Percentiles rank a stretch among this genome's conserved stretches.
phyloP scores from a whole-genome alignment of 106 monocot species.

The Posidonia australis region DNA sequence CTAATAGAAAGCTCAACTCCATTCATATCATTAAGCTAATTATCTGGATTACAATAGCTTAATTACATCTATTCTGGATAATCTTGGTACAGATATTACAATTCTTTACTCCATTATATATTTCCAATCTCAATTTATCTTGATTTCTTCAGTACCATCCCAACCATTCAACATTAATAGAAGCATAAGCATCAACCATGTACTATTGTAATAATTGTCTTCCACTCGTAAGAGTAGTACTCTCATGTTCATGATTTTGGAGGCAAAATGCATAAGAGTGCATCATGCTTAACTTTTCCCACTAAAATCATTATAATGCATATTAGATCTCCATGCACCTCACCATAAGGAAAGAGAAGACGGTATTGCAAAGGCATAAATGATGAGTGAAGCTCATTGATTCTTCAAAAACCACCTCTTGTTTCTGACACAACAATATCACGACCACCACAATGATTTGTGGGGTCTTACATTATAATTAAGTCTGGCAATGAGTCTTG shows the following conservation, averaged over 20 bases:
- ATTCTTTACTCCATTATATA: conserved; percentile 1
- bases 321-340: conserved; percentile 7
- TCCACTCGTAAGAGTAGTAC: background rate
- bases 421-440: conserved; percentile 16
- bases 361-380: conserved; percentile 29
- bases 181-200: conserved; percentile 19
- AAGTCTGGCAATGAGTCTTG: too few relatives aligned
- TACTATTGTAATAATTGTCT: conserved; percentile 15
- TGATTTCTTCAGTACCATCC: conserved; percentile 7
- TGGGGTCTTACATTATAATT: too few relatives aligned
- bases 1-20: too few relatives aligned
- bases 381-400: conserved; percentile 5
- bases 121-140: conserved; percentile 5
- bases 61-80: too few relatives aligned
- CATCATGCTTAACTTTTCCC: background rate
- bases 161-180: conserved; percentile 6
- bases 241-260: conserved; percentile 4
- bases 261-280: conserved; percentile 16
- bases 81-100: too few relatives aligned
- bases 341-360: conserved; percentile 18
- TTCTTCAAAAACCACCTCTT: background rate
- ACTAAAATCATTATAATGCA: background rate
- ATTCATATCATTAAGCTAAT: too few relatives aligned
- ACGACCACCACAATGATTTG: background rate
- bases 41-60: too few relatives aligned